Evolutionary conservation across 257 asterid species (phyloP).

Genomic region (Solanum stenotomum): DNA sequence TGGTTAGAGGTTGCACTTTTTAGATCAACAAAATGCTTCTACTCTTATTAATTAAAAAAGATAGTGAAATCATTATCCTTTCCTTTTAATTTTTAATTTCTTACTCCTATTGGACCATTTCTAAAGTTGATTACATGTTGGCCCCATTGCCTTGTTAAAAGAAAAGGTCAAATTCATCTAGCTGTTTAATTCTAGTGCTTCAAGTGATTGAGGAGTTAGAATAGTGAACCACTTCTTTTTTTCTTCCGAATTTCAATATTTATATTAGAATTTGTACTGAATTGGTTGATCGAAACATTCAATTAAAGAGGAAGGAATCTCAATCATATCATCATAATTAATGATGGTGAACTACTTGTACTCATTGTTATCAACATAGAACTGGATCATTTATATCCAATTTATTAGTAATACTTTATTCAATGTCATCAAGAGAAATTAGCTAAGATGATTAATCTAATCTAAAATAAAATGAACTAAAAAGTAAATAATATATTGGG

Average conservation of each 20-base stretch:
- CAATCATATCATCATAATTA: background rate
- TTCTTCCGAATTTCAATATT: background rate
- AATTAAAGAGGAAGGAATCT: too few relatives aligned
- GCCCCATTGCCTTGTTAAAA: background rate
- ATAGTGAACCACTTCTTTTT: background rate
- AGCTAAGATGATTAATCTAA: background rate
- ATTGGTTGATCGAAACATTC: background rate
- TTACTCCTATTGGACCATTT: slow-evolving; percentile 1
- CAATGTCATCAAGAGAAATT: background rate
- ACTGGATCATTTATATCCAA: background rate
- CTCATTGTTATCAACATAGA: background rate
- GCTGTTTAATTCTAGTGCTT: background rate
- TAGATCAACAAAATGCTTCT: slow-evolving; percentile 12
- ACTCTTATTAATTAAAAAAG: background rate
- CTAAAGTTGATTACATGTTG: background rate
- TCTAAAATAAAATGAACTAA: background rate
- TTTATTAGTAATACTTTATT: background rate
- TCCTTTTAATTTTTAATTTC: background rate
- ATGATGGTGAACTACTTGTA: background rate
- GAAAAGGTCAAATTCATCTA: background rate
- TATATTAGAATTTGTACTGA: background rate
- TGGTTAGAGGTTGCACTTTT: slow-evolving; percentile 14
- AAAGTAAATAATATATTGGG: background rate
- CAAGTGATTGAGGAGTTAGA: background rate
- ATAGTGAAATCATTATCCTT: background rate